These are phyloP conservation scores for Aureobasidium sp. DNA, from an alignment of 2,329 filamentous ascomycete genomes.

Conservation along the genomic window DNA sequence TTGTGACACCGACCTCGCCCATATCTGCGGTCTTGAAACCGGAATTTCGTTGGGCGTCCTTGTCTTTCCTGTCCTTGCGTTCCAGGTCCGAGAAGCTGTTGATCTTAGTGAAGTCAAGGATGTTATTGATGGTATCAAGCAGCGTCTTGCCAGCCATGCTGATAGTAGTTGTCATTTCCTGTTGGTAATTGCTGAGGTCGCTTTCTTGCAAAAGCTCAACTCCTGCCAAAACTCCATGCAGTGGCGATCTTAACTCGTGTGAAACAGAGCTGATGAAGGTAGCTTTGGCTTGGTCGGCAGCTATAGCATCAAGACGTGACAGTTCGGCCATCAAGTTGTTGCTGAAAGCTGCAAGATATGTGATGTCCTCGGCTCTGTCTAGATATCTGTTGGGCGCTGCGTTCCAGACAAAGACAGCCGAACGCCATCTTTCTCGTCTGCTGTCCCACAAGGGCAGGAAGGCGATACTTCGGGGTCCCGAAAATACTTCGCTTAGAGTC, in stretches of 20 bases:
- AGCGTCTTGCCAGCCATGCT: constrained; percentile 44
- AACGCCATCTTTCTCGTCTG: constrained; percentile 15
- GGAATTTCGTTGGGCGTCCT: neutral
- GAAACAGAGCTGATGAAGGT: constrained; percentile 46
- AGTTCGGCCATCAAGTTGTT: constrained; percentile 34
- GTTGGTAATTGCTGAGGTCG: constrained; percentile 32
- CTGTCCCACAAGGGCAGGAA: constrained; percentile 47
- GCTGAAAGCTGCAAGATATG: constrained; percentile 33
- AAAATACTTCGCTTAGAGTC: constrained; percentile 24
- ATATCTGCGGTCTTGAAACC: constrained; percentile 15
- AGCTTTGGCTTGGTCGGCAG: constrained; percentile 41
- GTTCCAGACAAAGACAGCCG: constrained; percentile 32
- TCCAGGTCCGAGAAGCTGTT: constrained; percentile 26
- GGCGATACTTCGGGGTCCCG: constrained; percentile 39
- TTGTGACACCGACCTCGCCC: constrained; percentile 15
- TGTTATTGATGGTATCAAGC: constrained; percentile 41
- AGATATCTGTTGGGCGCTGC: constrained; percentile 34
- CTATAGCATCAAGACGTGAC: constrained; percentile 31
- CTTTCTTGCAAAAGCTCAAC: constrained; percentile 45
- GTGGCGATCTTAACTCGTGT: constrained; percentile 45
- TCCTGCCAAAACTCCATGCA: constrained; percentile 44
- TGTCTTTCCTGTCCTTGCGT: constrained; percentile 8
- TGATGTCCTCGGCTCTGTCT: constrained; percentile 30
- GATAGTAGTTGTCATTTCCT: constrained; percentile 41
- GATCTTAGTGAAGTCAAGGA: constrained; percentile 40